Evolutionary conservation across 257 asterid genomes (phyloP), one percentile per base, ranked within the genome.

Genomic region (Fraxinus cuspidata): DNA sequence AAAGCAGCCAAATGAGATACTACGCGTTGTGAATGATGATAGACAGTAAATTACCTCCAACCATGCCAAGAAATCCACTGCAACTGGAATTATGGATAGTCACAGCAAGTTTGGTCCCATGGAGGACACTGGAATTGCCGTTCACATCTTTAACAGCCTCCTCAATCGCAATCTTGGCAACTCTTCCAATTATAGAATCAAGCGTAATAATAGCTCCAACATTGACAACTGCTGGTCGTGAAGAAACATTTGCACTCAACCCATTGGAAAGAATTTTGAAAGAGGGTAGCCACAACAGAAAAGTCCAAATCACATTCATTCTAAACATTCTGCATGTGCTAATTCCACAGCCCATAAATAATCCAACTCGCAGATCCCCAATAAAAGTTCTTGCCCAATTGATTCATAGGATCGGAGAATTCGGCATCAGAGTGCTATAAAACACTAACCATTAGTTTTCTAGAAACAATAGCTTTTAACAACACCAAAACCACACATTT

Each of bases 81-180:
- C 98, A 95, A 71, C 87, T 95, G 82, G 97, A 85, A 79, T 86
- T 81, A 64, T 77, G 84, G 82, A 86, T 77, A 40, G 72, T 72
- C 49, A 92, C 82, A 27, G 81, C 77, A 44, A 95, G 88, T 81
- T 83, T 77, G 15, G 98, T 89, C 60, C 94, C 96, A 1, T 38
- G 44, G 13, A 38, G 44, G 44, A 38, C 44, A 67, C 83, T 86
- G 1, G 96, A 84, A 79, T 95, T 71, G 60, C 90, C 79, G 82
- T 95, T 95, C 71, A 95, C 92, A 78, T 93, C 98, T 87, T 90
- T 95, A 44, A 93, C 92, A 35, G 97, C 99, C 87, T 93, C 98
- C 81, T 91, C 90, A 38, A 95, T 89, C 1, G 99, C 98, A 79
- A 95, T 82, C 92, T 89, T 88, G 65, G 98, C 97, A 75, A 90